A percentile compares a stretch with the other conserved stretches of the same genome.
These are phyloP conservation scores for Fraxinus sp. DNA, from an alignment of 305 asterid genomes.

Conservation along the genomic window DNA sequence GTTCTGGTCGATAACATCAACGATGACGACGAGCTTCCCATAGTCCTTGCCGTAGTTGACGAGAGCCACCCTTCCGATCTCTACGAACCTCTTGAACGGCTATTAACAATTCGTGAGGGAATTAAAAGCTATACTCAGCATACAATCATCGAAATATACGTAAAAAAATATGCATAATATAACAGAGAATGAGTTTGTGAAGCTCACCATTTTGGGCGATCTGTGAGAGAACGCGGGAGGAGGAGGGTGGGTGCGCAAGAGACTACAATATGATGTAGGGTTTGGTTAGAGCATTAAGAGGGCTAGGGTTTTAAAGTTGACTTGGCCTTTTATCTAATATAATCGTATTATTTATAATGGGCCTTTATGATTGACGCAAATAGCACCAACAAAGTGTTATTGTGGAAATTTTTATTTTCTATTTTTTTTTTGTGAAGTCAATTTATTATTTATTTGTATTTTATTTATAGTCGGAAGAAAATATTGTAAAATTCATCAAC, in stretches of 20 bases:
- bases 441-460: too few species aligned
- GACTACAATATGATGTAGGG: slow-evolving; percentile 24
- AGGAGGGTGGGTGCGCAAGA: slow-evolving; percentile 2
- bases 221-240: slow-evolving; percentile 15
- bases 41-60: not conserved
- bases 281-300: slow-evolving; percentile 22
- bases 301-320: slow-evolving; percentile 29
- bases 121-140: slow-evolving; percentile 16
- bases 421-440: not conserved
- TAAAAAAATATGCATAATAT: not conserved
- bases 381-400: not conserved
- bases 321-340: not conserved
- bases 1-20: not conserved
- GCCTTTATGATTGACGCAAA: too few species aligned
- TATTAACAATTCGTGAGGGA: slow-evolving; percentile 22
- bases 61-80: not conserved
- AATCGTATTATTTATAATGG: too few species aligned
- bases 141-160: not conserved
- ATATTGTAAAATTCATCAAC: too few species aligned
- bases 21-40: not conserved
- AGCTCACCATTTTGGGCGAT: slow-evolving; percentile 49
- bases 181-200: not conserved
- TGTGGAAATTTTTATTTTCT: too few species aligned
- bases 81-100: not conserved
- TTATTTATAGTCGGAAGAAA: too few species aligned